Conservation (phyloP, 2,329 filamentous ascomycete genomes). For the Chaetomiaceae sp. region DNA sequence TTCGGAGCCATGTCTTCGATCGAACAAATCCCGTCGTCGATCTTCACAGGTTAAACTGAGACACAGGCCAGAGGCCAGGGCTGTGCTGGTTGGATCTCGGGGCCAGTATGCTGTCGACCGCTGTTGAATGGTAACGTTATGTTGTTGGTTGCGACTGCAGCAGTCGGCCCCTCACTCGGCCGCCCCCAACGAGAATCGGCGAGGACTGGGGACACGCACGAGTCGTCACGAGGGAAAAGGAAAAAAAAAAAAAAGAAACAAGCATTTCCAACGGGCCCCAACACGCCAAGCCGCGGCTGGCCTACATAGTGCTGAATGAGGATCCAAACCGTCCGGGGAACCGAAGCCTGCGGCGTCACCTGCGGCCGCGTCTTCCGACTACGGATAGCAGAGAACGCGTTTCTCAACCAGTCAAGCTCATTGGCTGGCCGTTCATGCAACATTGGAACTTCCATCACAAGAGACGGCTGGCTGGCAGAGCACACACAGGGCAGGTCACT, state of each 20-base stretch:
- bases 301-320: too few species aligned
- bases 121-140: too few species aligned
- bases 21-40: neutral
- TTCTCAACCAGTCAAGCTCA: neutral
- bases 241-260: constrained; percentile 13
- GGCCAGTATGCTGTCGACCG: too few species aligned
- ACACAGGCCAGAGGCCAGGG: neutral
- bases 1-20: neutral
- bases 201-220: too few species aligned
- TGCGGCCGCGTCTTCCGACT: neutral
- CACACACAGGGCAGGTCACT: neutral
- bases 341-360: neutral
- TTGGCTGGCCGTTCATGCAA: neutral
- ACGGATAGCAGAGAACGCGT: neutral
- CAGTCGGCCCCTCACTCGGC: too few species aligned
- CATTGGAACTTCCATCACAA: neutral
- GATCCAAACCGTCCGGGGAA: constrained; percentile 2
- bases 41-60: constrained; percentile 1
- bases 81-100: too few species aligned
- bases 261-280: neutral
- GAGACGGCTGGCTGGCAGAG: neutral
- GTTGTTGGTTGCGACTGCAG: too few species aligned
- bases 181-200: too few species aligned
- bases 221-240: neutral
- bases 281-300: constrained; percentile 1